Evolutionary conservation across 2,329 filamentous ascomycete species (phyloP), one percentile per base, ranked within the genome.

Genomic region (Fusarium buharicum): DNA sequence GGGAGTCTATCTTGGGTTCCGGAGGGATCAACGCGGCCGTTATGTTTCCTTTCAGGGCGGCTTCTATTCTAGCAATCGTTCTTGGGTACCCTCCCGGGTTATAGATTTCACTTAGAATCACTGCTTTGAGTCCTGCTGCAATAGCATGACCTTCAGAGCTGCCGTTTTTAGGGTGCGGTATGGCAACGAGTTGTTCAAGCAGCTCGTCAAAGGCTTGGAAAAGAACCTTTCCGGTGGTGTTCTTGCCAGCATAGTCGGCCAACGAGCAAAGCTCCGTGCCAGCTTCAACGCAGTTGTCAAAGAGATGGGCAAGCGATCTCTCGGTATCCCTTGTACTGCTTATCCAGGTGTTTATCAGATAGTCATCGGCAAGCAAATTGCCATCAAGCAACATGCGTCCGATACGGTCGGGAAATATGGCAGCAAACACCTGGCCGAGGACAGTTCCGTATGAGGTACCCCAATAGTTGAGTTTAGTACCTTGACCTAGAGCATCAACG

Each of bases 401-500:
- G 12, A 68, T 28, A 1, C 59, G 61, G 2, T 59, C 48, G 2
- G 66, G 66, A 20, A 62, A 64, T 57, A 66, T 64, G 18, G 66
- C 44, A 4, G 58, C 58, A 30, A 55, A 53, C 4, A 55, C 43
- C 17, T 56, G 51, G 10, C 60, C 63, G 2, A 68, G 20, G 12
- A 55, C 36, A 6, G 57, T 64, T 0, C 66, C 58, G 27, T 66
- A 64, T 2, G 57, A 64, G 22, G 34, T 24, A 7, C 75, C 75
- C 69, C 69, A 76, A 52, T 72, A 77, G 39, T 70, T 57, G 5
- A 76, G 51, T 55, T 72, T 24, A 9, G 71, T 68, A 48, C 75
- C 74, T 36, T 73, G 71, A 8, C 59, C 70, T 4, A 77, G 70
- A 6, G 71, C 72, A 47, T 79, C 36, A 2, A 75, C 75, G 16